Evolutionary conservation across 805 yeast species (phyloP).

Genomic region (Spathaspora gorwiae): DNA sequence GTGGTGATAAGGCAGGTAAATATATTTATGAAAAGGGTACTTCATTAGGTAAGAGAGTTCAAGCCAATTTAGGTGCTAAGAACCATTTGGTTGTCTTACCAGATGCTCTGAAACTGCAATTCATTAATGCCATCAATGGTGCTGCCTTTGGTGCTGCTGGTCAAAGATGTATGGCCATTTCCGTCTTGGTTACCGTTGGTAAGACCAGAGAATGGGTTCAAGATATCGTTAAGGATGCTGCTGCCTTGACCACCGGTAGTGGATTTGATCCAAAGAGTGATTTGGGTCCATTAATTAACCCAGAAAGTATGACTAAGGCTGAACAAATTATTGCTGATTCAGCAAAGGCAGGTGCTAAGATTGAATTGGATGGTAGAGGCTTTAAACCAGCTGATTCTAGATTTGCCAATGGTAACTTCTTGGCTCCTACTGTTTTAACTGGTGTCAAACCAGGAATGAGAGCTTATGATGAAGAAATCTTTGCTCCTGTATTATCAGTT

Average conservation of each 20-base stretch:
- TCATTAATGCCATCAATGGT: constrained; percentile 62
- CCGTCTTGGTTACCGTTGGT: constrained; percentile 70
- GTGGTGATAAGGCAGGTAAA: constrained; percentile 74
- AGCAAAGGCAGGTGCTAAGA: constrained; percentile 57
- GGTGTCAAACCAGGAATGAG: constrained; percentile 64
- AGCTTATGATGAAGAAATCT: constrained; percentile 70
- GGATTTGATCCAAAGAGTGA: constrained; percentile 63
- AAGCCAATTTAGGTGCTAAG: constrained; percentile 76
- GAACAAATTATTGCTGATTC: constrained; percentile 52
- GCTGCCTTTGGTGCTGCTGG: constrained; percentile 86
- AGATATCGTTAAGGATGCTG: constrained; percentile 57
- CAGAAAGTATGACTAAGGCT: constrained; percentile 50
- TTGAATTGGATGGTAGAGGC: constrained; percentile 62
- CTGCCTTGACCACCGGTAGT: constrained; percentile 52
- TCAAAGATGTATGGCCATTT: constrained; percentile 78
- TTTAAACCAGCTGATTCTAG: constrained; percentile 34
- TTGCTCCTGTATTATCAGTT: constrained; percentile 69
- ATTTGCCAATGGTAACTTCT: constrained; percentile 56
- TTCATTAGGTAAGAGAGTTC: constrained; percentile 67
- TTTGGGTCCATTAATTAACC: constrained; percentile 71
- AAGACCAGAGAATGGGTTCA: constrained; percentile 57
- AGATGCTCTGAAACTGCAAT: constrained; percentile 62
- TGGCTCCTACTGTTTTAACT: constrained; percentile 65
- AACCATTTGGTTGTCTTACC: constrained; percentile 72
- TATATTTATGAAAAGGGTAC: constrained; percentile 65